Base-by-base conservation (phyloP, 140 eudicot genomes). In the Senecio squalidus region DNA sequence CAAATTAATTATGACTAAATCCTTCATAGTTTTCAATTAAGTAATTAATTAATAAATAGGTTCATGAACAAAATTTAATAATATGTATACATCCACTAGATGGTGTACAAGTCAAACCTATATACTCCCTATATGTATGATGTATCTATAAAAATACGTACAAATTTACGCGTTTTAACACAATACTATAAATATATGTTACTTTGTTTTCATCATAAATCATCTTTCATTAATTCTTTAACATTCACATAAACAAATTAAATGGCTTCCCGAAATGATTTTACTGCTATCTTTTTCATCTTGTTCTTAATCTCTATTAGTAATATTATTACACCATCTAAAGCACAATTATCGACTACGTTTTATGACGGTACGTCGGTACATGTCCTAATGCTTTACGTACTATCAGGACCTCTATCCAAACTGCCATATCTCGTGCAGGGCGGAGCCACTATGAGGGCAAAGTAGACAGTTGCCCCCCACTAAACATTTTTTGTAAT, bases 301-400 rank as follows among this genome's bases (percentile, higher is more conserved):
- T 36, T 36, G 43, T 5, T 36, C 16, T 36, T 36, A 9, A 3
- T 36, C 43, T 13, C 43, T 13, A 15, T 36, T 36, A 36, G 4
- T 36, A 36, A 36, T 36, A 36, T 14, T 21, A 50, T 14, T 21
- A 50, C 24, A 29, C 52, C 60, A 34, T 64, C 61, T 41, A 55
- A 66, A 7, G 78, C 73, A 18, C 78, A 73, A 26, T 58, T 73
- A 23, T 65, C 73, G n/a, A 39, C 73, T 16, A 66, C 60, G 13
- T 73, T 73, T 58, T 73, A 73, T 14, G 78, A 62, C 36, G 4
- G 11, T 20, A 57, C 73, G 4, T 73, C 36, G 4, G 11, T 20
- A 57, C 73, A 6, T 73, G 78, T 56, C 78, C 78, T 0, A 73
- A 40, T 58, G 68, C 62, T 3, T 28, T 50, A 44, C 1, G 68